Evolutionary conservation across 148 eudicot genomes (phyloP), one percentile per base, ranked within the genome.

Genomic region (Silene uniflora): DNA sequence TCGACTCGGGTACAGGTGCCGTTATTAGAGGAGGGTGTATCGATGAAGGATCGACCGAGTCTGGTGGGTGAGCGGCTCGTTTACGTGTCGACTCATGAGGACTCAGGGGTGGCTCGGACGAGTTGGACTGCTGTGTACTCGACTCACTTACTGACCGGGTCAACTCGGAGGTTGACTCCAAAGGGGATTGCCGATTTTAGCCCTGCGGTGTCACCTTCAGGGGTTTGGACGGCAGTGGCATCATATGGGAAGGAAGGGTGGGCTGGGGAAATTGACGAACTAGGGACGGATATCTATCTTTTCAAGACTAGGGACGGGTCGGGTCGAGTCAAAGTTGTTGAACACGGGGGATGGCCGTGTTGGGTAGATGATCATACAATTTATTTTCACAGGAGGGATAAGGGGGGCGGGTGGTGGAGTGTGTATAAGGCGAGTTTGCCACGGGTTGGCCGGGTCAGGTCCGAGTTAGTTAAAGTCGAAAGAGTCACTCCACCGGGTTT

Each of bases 71-170:
- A 87, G 13, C 22, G 46, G 1, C 13, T 93, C 70, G 67, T 91
- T 10, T 90, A 91, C 77, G 91, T 90, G 29, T 91, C 97, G 73
- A 91, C 97, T 55, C 97, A 86, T 24, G 87, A 91, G 76, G 67
- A 87, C 73, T 42, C 92, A 81, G 90, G 87, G 4, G 80, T 71
- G 72, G 69, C 86, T 0, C 74, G 97, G 75, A 60, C 87, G 75
- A 91, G 98, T 77, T 93, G 98, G 98, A 82, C 90, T 0, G 98
- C 97, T 16, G 91, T 93, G 6, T 93, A 93, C 75, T 88, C 91
- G 77, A 93, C 93, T 35, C 84, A 81, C 35, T 73, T 91, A 29
- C 7, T 22, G 0, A 86, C 88, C 69, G 90, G 93, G 77, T 79
- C 71, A 75, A 93, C 93, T n/a, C 85, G 85, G 67, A 79, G 98